Base-by-base conservation (phyloP, 345 rosid genomes). In the Gossypium anomalum region DNA sequence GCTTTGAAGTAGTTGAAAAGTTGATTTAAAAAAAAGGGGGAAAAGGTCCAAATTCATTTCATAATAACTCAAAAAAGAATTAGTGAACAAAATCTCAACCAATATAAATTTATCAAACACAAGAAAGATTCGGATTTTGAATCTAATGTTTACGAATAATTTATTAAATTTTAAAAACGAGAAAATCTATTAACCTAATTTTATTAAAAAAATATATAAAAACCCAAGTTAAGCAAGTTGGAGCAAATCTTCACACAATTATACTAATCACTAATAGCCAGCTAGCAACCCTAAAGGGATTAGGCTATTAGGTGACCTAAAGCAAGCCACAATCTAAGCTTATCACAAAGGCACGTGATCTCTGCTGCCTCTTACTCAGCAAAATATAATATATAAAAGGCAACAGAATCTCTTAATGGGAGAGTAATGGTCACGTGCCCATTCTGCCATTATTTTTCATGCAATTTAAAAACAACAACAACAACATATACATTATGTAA, bases 291-390 rank as follows among this genome's bases (percentile, higher is more conserved):
- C 13, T 53, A 3, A 15, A 2, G 45, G 17, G 55, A 25, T 45
- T 7, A 73, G 52, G 67, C 41, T 45, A 47, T 59, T 51, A 51
- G 70, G 11, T 62, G 38, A 64, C 51, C 61, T 74, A 62, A 52
- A 34, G 25, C 29, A 27, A 49, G 41, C 41, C 7, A 34, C 41
- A 61, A 19, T 4, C 61, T 14, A 63, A 16, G 19, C n/a, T 61
- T 14, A 29, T 52, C 20, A 20, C 48, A 1, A 13, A n/a, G 73
- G 57, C 78, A 58, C 73, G 86, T 81, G 87, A 77, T 73, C 53
- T 77, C 79, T 66, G 83, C 80, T 82, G 78, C 66, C 71, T 79
- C 82, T 78, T 56, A 77, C 79, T 76, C 22, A 77, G 79, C 78
- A 68, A 71, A 34, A 59, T 59, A 23, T 57, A 20, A 72, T 48